Conservation (phyloP, 2,329 filamentous ascomycete species). For the Plectosphaerella sp. region DNA sequence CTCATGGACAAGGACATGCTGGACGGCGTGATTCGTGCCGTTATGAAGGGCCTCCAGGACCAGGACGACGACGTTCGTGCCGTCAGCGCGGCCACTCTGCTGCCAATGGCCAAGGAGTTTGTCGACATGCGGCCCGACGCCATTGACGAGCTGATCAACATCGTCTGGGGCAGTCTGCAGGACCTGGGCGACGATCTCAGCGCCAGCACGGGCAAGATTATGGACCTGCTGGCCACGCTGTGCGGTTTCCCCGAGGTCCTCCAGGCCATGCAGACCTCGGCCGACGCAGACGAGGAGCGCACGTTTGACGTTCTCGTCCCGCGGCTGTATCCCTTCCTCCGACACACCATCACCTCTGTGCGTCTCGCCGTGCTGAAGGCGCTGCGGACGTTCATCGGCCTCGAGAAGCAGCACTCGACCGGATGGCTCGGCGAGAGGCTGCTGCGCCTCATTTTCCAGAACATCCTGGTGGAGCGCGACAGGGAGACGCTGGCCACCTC, state of each 20-base stretch:
- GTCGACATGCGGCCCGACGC: conserved; percentile 76
- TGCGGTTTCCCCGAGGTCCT: conserved; percentile 92
- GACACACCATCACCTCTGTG: conserved; percentile 95
- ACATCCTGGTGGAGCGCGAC: conserved; percentile 89
- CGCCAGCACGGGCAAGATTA: conserved; percentile 95
- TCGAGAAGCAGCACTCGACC: conserved; percentile 74
- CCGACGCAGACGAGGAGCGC: conserved; percentile 74
- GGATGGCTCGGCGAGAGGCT: conserved; percentile 92
- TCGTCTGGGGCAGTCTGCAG: conserved; percentile 96
- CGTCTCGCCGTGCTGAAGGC: conserved; percentile 90
- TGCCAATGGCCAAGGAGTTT: conserved; percentile 94
- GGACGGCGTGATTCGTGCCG: conserved; percentile 85
- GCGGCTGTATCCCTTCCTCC: conserved; percentile 89
- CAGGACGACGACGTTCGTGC: conserved; percentile 93
- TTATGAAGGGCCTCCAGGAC: conserved; percentile 92
- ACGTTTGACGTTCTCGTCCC: conserved; percentile 93
- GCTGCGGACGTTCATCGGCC: conserved; percentile 84
- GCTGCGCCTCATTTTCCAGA: conserved; percentile 87
- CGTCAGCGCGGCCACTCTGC: conserved; percentile 93
- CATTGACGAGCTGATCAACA: conserved; percentile 79
- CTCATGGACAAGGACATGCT: conserved; percentile 80
- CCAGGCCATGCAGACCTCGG: conserved; percentile 89
- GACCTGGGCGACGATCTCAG: conserved; percentile 96
- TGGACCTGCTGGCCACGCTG: conserved; percentile 94
- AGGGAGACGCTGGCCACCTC: conserved; percentile 77